Percentiles rank a stretch among this genome's conserved stretches.
Conservation (phyloP, 106 monocot species). For the Chionographis japonica region DNA sequence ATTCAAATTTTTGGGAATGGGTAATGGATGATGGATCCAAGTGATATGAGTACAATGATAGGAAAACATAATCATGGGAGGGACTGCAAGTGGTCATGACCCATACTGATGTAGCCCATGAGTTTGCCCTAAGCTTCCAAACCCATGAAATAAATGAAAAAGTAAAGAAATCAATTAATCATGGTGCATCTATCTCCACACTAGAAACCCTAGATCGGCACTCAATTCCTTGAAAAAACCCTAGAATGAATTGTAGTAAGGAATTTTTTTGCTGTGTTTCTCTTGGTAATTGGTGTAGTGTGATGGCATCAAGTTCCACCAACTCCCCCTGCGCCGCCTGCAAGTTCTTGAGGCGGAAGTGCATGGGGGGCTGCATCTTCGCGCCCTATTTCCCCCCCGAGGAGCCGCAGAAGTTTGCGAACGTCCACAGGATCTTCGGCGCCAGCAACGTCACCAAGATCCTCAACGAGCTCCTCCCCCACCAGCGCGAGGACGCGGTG, state of each 20-base stretch:
- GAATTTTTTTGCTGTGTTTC: not conserved
- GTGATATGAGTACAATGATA: too few species aligned
- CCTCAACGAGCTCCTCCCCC: constrained; percentile 50
- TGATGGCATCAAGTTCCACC: constrained; percentile 8
- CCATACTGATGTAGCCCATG: too few species aligned
- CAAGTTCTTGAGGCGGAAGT: constrained; percentile 65
- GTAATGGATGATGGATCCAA: too few species aligned
- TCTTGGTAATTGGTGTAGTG: not conserved
- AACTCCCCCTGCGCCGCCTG: constrained; percentile 67
- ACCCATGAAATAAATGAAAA: too few species aligned
- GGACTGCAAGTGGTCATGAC: too few species aligned
- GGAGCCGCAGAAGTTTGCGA: constrained; percentile 58
- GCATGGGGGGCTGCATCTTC: constrained; percentile 59
- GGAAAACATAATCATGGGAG: too few species aligned
- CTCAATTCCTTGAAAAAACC: too few species aligned
- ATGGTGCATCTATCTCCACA: not conserved
- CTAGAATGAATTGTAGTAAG: too few species aligned
- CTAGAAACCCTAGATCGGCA: not conserved
- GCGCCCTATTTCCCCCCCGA: constrained; percentile 67
- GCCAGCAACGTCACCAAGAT: constrained; percentile 65
- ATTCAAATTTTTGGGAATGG: too few species aligned
- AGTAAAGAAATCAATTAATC: not conserved
- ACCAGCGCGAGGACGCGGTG: constrained; percentile 61
- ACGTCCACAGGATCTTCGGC: constrained; percentile 62
- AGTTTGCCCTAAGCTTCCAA: too few species aligned